These are phyloP conservation scores for Talaromyces pinophilus DNA, from an alignment of 2,329 filamentous ascomycete species.

Conservation along the genomic window DNA sequence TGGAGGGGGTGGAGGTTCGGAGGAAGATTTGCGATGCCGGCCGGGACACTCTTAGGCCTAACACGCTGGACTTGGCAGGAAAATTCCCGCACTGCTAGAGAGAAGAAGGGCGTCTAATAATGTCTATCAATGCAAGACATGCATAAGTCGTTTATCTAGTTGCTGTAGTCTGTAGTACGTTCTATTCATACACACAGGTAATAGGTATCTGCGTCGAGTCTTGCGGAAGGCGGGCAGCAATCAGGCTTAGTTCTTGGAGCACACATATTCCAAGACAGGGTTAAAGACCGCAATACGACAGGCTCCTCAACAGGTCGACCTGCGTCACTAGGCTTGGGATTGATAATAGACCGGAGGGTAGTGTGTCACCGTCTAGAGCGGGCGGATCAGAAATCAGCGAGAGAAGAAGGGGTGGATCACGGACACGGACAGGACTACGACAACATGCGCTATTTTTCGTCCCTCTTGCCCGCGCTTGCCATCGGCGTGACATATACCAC, in stretches of 20 bases:
- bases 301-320: background rate
- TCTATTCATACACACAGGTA: background rate
- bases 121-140: slow-evolving; percentile 3
- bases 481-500: background rate
- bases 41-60: background rate
- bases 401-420: slow-evolving; percentile 15
- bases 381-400: slow-evolving; percentile 18
- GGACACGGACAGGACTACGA: slow-evolving; percentile 1
- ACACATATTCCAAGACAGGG: background rate
- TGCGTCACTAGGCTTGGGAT: background rate
- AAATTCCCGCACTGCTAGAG: slow-evolving; percentile 12
- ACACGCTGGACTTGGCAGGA: slow-evolving; percentile 15
- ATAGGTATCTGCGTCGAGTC: background rate
- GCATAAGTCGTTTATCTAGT: background rate
- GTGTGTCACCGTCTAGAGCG: slow-evolving; percentile 16
- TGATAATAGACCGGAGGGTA: slow-evolving; percentile 10
- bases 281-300: background rate
- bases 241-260: background rate
- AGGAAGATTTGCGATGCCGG: slow-evolving; percentile 11
- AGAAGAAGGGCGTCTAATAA: no score
- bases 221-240: slow-evolving; percentile 13
- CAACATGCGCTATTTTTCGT: slow-evolving; percentile 18
- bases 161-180: background rate
- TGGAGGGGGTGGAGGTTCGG: slow-evolving; percentile 16
- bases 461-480: background rate